A percentile compares a stretch with the other conserved stretches of the same genome.
Conservation (phyloP, 106 monocot genomes). For the Dendrobium chrysotoxum region DNA sequence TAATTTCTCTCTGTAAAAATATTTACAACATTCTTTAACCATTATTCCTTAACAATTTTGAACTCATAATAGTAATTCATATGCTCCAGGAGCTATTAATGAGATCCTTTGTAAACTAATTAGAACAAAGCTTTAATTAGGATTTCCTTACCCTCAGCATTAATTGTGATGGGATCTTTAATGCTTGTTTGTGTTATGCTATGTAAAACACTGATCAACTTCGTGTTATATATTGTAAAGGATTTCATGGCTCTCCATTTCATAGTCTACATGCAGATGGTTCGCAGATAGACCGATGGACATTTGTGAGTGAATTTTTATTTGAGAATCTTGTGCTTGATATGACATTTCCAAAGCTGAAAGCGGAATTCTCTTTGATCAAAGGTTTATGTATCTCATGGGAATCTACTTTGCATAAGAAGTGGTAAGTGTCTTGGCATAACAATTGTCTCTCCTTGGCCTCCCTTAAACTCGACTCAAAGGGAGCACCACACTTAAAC, state of each 20-base stretch:
- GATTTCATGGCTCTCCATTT: conserved; percentile 73
- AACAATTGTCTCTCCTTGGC: no score
- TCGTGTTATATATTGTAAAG: conserved; percentile 90
- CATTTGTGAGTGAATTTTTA: conserved; percentile 59
- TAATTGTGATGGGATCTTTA: not conserved
- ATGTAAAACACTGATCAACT: conserved; percentile 87
- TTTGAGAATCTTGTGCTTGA: not conserved
- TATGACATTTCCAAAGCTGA: not conserved
- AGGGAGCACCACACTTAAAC: no score
- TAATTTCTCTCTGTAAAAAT: not conserved
- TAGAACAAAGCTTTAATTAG: not conserved
- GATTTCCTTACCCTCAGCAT: not conserved
- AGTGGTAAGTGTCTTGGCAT: conserved; percentile 51
- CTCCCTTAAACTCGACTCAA: no score
- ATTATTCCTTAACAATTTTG: not conserved
- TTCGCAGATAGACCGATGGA: conserved; percentile 87
- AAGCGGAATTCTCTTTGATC: conserved; percentile 2
- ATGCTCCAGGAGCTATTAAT: not conserved
- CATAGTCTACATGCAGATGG: conserved; percentile 88
- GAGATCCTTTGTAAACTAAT: not conserved
- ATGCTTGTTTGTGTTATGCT: not conserved
- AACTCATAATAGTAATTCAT: not conserved
- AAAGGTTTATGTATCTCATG: conserved; percentile 90
- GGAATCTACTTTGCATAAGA: conserved; percentile 72
- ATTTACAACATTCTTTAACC: not conserved